Evolutionary conservation across 495 filamentous ascomycete genomes (phyloP).

Genomic region (Patellaria atrata): DNA sequence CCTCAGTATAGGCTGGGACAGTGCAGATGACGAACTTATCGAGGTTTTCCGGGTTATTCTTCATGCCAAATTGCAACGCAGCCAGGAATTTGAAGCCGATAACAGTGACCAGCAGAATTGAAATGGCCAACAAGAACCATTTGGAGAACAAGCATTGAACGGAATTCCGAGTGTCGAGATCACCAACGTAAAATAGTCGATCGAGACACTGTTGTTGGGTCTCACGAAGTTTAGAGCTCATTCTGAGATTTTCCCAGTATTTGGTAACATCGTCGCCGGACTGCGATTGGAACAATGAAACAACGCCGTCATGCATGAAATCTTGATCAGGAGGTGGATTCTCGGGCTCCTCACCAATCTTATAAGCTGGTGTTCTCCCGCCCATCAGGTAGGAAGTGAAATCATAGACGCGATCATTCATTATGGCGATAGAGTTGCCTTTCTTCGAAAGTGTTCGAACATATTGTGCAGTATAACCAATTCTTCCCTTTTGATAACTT

Average conservation of each 20-base stretch:
- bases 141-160: constrained; percentile 71
- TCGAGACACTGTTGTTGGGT: constrained; percentile 78
- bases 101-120: constrained; percentile 62
- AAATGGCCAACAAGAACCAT: constrained; percentile 85
- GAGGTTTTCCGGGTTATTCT: constrained; percentile 84
- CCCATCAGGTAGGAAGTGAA: constrained; percentile 72
- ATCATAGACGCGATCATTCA: constrained; percentile 77
- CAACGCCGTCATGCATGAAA: constrained; percentile 70
- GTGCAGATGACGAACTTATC: constrained; percentile 99
- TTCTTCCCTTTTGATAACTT: constrained; percentile 73
- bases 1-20: constrained; percentile 95
- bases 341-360: constrained; percentile 34
- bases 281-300: constrained; percentile 59
- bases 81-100: constrained; percentile 95
- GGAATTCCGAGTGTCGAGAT: constrained; percentile 84
- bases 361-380: constrained; percentile 48
- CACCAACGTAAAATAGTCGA: constrained; percentile 90
- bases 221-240: constrained; percentile 38
- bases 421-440: constrained; percentile 55
- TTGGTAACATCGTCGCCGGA: constrained; percentile 71
- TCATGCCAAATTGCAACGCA: constrained; percentile 81
- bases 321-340: constrained; percentile 41
- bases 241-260: constrained; percentile 55
- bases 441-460: constrained; percentile 53
- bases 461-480: constrained; percentile 72